These are phyloP conservation scores for Athelia sp. DNA, from an alignment of 1,284 basidiomycete genomes.

Conservation along the genomic window DNA sequence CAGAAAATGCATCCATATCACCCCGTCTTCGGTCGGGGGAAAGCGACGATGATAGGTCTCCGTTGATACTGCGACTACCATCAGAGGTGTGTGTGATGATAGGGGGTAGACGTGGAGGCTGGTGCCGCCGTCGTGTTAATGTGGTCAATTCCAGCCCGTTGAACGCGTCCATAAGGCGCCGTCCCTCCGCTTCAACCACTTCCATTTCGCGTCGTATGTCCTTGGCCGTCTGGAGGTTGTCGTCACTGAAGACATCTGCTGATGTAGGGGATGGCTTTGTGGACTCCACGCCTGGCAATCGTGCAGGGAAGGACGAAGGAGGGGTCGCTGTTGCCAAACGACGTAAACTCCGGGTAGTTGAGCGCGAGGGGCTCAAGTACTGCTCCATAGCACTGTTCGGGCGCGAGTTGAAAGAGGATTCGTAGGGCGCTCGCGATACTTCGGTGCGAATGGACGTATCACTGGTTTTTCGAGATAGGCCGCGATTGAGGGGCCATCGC, in stretches of 20 bases:
- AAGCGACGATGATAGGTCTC: constrained; percentile 21
- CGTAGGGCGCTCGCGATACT: constrained; percentile 31
- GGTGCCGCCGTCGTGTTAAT: constrained; percentile 47
- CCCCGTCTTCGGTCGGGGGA: constrained; percentile 21
- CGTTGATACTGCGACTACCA: constrained; percentile 7
- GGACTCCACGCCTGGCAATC: constrained; percentile 9
- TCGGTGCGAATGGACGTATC: constrained; percentile 42
- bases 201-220: constrained; percentile 63
- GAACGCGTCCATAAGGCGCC: constrained; percentile 67
- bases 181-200: constrained; percentile 61
- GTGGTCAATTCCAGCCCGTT: constrained; percentile 68
- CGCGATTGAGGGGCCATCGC: constrained; percentile 29
- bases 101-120: constrained; percentile 20
- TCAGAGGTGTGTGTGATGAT: neutral
- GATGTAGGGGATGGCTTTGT: constrained; percentile 14
- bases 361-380: constrained; percentile 16
- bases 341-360: constrained; percentile 32
- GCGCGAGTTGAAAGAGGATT: constrained; percentile 32
- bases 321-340: constrained; percentile 42
- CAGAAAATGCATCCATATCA: constrained; percentile 35
- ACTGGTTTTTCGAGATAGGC: constrained; percentile 44
- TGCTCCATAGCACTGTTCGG: neutral
- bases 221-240: constrained; percentile 48
- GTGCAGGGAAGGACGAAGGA: constrained; percentile 44
- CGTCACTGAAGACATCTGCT: constrained; percentile 45